Conservation (phyloP, 768 basidiomycete genomes). For the Lanmaoa rubissima region DNA sequence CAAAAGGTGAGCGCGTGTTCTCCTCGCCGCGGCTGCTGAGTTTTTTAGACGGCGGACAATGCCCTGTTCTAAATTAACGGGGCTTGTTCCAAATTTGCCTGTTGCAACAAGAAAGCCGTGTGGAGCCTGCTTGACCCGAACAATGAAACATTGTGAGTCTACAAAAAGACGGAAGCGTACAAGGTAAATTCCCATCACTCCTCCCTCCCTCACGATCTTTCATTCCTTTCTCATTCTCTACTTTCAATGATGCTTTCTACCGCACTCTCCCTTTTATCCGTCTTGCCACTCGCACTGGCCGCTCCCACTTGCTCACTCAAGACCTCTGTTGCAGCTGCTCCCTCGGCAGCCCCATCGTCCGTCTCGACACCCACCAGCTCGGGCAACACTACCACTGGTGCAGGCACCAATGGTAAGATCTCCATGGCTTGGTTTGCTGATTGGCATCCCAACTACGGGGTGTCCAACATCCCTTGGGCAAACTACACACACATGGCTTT, state of each 20-base stretch:
- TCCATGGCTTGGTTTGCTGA: conserved; percentile 70
- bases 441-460: conserved; percentile 53
- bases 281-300: conserved; percentile 28
- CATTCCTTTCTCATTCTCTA: conserved; percentile 6
- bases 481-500: conserved; percentile 69
- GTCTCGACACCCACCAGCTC: conserved; percentile 5
- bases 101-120: conserved; percentile 2
- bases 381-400: conserved; percentile 16
- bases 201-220: conserved; percentile 18
- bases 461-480: conserved; percentile 58
- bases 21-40: neutral
- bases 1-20: neutral
- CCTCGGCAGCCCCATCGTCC: conserved; percentile 3
- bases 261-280: conserved; percentile 21
- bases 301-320: conserved; percentile 29
- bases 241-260: conserved; percentile 15
- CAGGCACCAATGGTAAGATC: conserved; percentile 33
- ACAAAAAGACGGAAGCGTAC: conserved; percentile 10
- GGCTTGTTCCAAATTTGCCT: conserved; percentile 8
- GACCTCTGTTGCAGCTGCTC: neutral
- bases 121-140: conserved; percentile 1
- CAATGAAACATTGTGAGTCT: conserved; percentile 5
- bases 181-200: neutral
- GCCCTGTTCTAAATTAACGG: neutral
- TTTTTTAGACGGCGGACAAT: neutral